These are phyloP conservation scores for Myriosclerotinia curreyana DNA, from an alignment of 2,329 filamentous ascomycete genomes.

Conservation along the genomic window DNA sequence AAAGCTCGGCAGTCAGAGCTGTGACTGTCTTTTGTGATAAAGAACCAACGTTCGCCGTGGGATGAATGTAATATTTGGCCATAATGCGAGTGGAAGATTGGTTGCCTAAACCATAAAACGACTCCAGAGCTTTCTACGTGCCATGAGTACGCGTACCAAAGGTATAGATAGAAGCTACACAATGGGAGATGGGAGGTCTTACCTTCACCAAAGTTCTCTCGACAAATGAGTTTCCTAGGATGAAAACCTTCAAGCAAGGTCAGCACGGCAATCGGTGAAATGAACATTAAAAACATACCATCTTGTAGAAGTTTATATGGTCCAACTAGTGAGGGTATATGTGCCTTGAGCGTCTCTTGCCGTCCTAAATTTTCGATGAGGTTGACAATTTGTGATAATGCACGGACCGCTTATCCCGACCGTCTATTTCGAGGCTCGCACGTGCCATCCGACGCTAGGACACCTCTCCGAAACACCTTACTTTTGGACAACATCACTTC, in stretches of 20 bases:
- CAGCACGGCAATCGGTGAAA: constrained; percentile 3
- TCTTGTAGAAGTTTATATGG: constrained; percentile 24
- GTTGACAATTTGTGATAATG: constrained; percentile 21
- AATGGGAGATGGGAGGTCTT: constrained; percentile 38
- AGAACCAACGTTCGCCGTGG: constrained; percentile 72
- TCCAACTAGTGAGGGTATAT: background rate
- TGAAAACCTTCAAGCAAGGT: constrained; percentile 56
- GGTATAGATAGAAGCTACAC: constrained; percentile 1
- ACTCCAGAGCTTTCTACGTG: constrained; percentile 67
- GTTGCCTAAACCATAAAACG: constrained; percentile 82
- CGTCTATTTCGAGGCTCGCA: constrained; percentile 19
- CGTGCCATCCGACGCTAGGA: constrained; percentile 31
- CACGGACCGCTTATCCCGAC: constrained; percentile 19
- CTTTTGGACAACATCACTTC: background rate
- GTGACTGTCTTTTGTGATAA: constrained; percentile 74
- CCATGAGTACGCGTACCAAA: constrained; percentile 3
- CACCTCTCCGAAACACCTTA: constrained; percentile 36
- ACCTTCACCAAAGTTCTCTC: constrained; percentile 82
- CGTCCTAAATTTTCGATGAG: constrained; percentile 15
- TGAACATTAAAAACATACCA: constrained; percentile 28
- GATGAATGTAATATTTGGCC: constrained; percentile 85
- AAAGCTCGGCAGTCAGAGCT: constrained; percentile 78
- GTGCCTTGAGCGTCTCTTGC: constrained; percentile 14
- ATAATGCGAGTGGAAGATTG: constrained; percentile 70
- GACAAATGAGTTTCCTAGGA: constrained; percentile 81